Percentiles rank a stretch among this genome's conserved stretches.
These are phyloP conservation scores for Aspergillus biplanus DNA, from an alignment of 495 filamentous ascomycete genomes.

Conservation along the genomic window DNA sequence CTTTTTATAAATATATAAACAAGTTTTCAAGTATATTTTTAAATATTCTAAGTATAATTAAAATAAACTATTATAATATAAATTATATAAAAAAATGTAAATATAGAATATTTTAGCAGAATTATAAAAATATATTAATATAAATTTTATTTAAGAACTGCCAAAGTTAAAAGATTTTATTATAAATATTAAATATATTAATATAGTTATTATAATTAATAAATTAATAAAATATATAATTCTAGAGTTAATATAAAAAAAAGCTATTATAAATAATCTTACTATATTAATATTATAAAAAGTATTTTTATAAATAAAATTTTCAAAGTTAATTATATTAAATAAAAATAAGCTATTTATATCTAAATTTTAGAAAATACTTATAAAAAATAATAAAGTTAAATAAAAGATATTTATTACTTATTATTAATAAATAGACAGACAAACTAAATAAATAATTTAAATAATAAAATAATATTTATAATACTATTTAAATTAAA, in stretches of 20 bases:
- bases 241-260: not conserved
- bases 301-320: not conserved
- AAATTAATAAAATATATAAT: constrained; percentile 8
- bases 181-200: constrained; percentile 3
- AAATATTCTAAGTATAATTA: constrained; percentile 7
- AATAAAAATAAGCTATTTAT: not conserved
- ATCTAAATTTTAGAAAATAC: no score
- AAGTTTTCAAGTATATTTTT: not conserved
- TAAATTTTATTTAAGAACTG: constrained; percentile 8
- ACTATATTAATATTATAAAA: constrained; percentile 6
- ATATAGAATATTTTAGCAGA: not conserved
- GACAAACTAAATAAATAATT: not conserved
- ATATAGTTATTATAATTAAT: not conserved
- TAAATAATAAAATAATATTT: not conserved
- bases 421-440: no score
- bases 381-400: not conserved
- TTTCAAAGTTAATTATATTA: not conserved
- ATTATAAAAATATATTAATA: constrained; percentile 7
- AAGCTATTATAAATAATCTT: not conserved
- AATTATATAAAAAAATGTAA: constrained; percentile 4
- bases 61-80: constrained; percentile 8
- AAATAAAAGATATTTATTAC: no score
- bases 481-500: not conserved
- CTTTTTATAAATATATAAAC: not conserved
- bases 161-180: constrained; percentile 12